Evolutionary conservation across 202 grass and related monocot genomes (phyloP).

Genomic region (Carex arenaria): DNA sequence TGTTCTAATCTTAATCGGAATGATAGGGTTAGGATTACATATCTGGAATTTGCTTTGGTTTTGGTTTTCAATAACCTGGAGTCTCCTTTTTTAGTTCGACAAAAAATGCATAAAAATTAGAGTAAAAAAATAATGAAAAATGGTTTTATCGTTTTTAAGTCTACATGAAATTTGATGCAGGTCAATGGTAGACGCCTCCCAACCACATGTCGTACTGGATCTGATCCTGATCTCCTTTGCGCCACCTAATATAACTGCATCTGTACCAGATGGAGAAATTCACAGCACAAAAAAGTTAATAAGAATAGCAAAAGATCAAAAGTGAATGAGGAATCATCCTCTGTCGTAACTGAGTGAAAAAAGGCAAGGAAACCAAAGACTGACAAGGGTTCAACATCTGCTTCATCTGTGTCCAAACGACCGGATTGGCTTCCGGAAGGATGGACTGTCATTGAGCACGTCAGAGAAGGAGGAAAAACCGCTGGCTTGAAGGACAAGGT

Average conservation of each 20-base stretch:
- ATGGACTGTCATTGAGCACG: background rate
- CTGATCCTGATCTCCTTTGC: background rate
- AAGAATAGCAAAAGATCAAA: background rate
- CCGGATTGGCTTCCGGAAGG: conserved; percentile 14
- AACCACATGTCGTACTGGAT: background rate
- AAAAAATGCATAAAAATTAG: background rate
- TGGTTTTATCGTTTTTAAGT: background rate
- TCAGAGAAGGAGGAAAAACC: background rate
- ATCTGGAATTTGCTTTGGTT: background rate
- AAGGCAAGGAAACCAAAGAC: background rate
- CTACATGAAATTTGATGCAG: background rate
- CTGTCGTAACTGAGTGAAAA: background rate
- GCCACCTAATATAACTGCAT: background rate
- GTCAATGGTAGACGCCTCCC: background rate
- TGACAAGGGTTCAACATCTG: background rate
- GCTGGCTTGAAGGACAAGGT: conserved; percentile 21
- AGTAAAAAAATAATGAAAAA: background rate
- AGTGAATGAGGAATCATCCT: background rate
- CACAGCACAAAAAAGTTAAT: background rate
- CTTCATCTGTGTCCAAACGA: background rate
- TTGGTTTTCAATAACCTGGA: background rate
- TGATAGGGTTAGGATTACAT: background rate
- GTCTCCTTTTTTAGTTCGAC: background rate
- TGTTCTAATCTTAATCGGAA: background rate
- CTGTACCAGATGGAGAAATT: background rate